Conservation (phyloP, 257 asterid species). For the Paulownia fortunei region DNA sequence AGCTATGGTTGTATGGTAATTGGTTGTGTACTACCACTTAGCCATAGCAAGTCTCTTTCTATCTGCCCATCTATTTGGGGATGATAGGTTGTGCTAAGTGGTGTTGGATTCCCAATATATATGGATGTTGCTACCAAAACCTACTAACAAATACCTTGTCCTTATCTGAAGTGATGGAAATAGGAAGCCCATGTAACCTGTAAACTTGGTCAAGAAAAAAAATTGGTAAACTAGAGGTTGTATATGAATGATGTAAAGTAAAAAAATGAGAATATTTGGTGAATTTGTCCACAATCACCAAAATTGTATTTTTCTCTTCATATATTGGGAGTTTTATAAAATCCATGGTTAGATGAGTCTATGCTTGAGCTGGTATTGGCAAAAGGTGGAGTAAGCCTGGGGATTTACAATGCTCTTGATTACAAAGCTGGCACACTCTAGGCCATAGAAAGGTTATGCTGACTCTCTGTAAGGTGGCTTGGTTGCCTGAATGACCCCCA, state of each 20-base stretch:
- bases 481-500: no score
- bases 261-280: not conserved
- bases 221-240: not conserved
- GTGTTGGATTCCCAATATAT: not conserved
- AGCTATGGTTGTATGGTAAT: no score
- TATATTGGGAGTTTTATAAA: not conserved
- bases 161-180: not conserved
- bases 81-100: not conserved
- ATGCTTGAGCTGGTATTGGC: not conserved
- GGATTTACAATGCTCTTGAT: no score
- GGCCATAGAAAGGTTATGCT: no score
- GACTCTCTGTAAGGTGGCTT: no score
- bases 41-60: not conserved
- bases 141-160: not conserved
- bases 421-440: no score
- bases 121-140: not conserved
- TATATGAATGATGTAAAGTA: not conserved
- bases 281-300: not conserved
- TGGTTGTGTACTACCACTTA: no score
- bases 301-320: not conserved
- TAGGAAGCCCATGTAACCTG: not conserved
- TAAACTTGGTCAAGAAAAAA: no score
- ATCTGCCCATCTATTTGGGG: not conserved
- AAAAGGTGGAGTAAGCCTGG: no score
- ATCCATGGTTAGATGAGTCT: not conserved